Conservation (phyloP, 2,329 filamentous ascomycete genomes). For the Colletotrichum abscissum region DNA sequence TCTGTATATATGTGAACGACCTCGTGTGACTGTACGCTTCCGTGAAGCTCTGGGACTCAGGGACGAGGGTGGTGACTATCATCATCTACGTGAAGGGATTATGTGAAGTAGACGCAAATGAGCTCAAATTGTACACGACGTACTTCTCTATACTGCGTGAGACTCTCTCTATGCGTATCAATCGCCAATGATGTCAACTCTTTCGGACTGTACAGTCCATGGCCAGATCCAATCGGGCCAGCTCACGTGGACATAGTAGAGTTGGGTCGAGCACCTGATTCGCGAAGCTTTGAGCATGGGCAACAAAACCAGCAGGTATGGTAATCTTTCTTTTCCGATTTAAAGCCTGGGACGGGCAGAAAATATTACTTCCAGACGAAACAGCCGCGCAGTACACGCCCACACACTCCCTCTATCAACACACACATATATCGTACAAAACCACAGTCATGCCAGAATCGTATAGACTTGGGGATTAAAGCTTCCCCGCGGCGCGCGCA, state of each 20-base stretch:
- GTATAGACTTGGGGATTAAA: not conserved
- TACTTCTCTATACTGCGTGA: too few species aligned
- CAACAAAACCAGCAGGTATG: not conserved
- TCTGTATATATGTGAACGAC: not conserved
- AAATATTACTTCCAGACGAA: not conserved
- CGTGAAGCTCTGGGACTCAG: not conserved
- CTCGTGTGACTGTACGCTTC: not conserved
- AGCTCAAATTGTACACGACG: not conserved
- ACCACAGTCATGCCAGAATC: not conserved
- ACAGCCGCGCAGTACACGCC: not conserved
- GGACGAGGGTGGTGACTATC: not conserved
- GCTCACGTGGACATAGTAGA: too few species aligned
- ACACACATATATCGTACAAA: not conserved
- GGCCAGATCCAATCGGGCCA: not conserved
- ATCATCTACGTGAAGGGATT: not conserved
- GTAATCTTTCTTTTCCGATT: not conserved
- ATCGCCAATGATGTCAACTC: not conserved
- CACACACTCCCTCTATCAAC: not conserved
- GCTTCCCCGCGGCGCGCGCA: not conserved
- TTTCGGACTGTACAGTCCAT: not conserved
- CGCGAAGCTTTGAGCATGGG: not conserved
- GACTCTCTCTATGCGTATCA: not conserved
- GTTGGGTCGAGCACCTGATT: not conserved
- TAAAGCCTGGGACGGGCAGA: not conserved
- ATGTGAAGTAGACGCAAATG: not conserved